Evolutionary conservation across 768 basidiomycete genomes (phyloP).

Genomic region (Tulasnella sp.): DNA sequence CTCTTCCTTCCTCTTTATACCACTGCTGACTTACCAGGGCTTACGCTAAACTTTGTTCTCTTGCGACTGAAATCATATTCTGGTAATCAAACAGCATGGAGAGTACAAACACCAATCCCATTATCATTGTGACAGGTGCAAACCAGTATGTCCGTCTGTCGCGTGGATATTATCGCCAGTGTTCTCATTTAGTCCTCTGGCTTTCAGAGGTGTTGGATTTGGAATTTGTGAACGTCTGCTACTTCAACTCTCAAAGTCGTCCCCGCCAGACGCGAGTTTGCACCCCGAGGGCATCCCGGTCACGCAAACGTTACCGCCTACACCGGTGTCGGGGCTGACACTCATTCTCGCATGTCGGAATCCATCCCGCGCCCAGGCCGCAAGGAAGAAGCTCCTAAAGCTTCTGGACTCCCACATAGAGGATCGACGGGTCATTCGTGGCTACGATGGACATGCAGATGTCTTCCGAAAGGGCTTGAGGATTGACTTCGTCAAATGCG

Average conservation of each 20-base stretch:
- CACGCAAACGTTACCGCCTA: conserved; percentile 15
- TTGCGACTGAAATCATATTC: too few relatives aligned
- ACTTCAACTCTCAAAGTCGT: conserved; percentile 44
- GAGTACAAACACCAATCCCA: conserved; percentile 25
- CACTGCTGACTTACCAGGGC: too few relatives aligned
- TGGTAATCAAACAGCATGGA: conserved; percentile 11
- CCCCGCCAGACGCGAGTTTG: conserved; percentile 41
- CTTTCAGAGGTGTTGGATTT: conserved; percentile 66
- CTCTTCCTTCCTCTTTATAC: too few relatives aligned
- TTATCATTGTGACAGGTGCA: conserved; percentile 59
- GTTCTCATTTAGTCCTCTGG: background rate
- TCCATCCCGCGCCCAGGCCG: conserved; percentile 47
- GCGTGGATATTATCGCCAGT: background rate
- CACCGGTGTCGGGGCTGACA: conserved; percentile 45
- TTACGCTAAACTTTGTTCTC: too few relatives aligned
- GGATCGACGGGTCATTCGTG: conserved; percentile 20
- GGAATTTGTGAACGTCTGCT: conserved; percentile 74
- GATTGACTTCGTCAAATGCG: conserved; percentile 51
- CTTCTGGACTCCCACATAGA: conserved; percentile 46
- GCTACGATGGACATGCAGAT: conserved; percentile 40
- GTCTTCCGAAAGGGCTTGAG: conserved; percentile 47
- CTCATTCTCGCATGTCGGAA: conserved; percentile 75
- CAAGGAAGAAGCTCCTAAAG: conserved; percentile 41
- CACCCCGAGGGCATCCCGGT: conserved; percentile 20
- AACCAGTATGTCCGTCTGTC: conserved; percentile 56